These are phyloP conservation scores for Saccharomyces hybrid DNA, from an alignment of 1,139 yeast species.

Conservation along the genomic window DNA sequence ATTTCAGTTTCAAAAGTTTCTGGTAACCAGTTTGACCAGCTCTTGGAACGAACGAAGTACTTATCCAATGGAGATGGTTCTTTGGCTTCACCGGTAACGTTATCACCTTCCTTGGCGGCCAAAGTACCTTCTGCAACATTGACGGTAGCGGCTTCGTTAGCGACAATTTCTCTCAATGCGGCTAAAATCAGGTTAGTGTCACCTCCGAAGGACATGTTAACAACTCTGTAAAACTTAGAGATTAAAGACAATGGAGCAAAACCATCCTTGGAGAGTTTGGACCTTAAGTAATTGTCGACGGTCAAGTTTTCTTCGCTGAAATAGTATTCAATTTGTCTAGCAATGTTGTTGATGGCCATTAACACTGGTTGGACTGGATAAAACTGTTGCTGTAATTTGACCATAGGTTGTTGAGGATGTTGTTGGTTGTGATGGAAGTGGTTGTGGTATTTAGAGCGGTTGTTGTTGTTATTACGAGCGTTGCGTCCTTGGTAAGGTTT, in stretches of 20 bases:
- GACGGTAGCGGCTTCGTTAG: conserved; percentile 26
- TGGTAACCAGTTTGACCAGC: conserved; percentile 22
- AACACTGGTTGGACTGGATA: conserved; percentile 22
- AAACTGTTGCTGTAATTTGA: conserved; percentile 10
- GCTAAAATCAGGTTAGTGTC: conserved; percentile 29
- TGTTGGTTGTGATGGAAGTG: conserved; percentile 7
- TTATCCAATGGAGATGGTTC: conserved; percentile 13
- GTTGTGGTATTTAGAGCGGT: conserved; percentile 1
- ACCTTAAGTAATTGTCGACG: conserved; percentile 27
- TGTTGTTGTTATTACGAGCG: conserved; percentile 1
- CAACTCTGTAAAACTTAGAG: conserved; percentile 29
- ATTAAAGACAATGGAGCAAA: conserved; percentile 28
- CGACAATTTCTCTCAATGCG: conserved; percentile 30
- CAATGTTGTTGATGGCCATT: conserved; percentile 33
- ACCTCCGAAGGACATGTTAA: conserved; percentile 31
- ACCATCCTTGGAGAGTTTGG: conserved; percentile 28
- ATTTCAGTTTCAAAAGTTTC: conserved; percentile 13
- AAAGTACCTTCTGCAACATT: conserved; percentile 23
- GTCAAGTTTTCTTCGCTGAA: conserved; percentile 74
- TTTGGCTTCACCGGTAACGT: conserved; percentile 8
- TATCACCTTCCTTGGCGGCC: conserved; percentile 3
- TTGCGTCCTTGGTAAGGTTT: background rate
- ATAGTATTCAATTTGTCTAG: conserved; percentile 77
- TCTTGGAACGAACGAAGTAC: conserved; percentile 26
- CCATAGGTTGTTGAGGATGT: conserved; percentile 11